Evolutionary conservation across 1,284 basidiomycete genomes (phyloP), one percentile per base, ranked within the genome.

Genomic region (Sporisorium scitamineum): DNA sequence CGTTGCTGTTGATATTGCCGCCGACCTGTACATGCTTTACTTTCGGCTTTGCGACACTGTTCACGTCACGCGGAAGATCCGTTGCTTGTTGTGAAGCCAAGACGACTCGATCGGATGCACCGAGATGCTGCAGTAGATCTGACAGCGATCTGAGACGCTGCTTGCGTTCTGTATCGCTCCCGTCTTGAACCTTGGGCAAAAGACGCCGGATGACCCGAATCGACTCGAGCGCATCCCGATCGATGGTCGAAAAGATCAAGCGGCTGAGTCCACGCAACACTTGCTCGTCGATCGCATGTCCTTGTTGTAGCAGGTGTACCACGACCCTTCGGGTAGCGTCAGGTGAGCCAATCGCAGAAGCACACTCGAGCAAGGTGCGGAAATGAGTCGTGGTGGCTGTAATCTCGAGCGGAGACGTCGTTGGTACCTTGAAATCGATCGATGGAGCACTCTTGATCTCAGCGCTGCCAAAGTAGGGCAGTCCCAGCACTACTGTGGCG

Each of bases 161-260:
- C 1, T 50, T 8, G 39, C 59, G 63, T 14, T 64, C 11, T 6
- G 11, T 42, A 4, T 20, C 5, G 8, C 7, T 22, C 5, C n/a
- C 2, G 2, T 13, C n/a, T 9, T 42, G 14, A 1, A 45, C 16
- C 7, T 9, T 24, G 4, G 54, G 54, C 24, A 62, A 34, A 42
- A 69, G 22, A 0, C 48, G 29, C 24, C 54, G 63, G n/a, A 70
- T 41, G 0, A 66, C 26, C 3, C 52, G 61, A n/a, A 69, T 62
- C 8, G 65, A 53, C 45, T 59, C 61, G 53, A 66, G 39, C 22
- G 72, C 67, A 56, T 75, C 63, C 14, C 54, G 31, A 55, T 75
- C 72, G 51, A 75, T 68, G 8, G 67, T 64, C 6, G 72, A 62
- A 22, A 75, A 70, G 37, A 70, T 48, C 22, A 75, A 32, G 1